Percentiles rank a stretch among this genome's conserved stretches.
Conservation (phyloP, 345 rosid species). For the Salix koriyanagi region DNA sequence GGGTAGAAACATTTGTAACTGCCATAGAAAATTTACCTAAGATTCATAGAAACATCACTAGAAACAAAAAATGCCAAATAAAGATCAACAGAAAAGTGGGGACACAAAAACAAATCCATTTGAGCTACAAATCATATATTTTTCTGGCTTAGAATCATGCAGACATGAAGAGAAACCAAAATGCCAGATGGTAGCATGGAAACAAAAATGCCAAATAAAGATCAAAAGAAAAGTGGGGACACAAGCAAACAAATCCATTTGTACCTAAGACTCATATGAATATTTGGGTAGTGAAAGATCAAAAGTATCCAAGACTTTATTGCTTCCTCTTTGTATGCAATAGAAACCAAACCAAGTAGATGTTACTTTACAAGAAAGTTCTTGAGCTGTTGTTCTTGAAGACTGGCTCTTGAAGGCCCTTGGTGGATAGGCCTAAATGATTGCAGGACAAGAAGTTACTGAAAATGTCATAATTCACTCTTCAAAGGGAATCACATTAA, state of each 20-base stretch:
- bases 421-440: conserved; percentile 58
- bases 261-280: conserved; percentile 72
- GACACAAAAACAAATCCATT: not conserved
- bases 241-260: not conserved
- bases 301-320: conserved; percentile 43
- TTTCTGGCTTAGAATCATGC: too few relatives aligned
- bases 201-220: not conserved
- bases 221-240: not conserved
- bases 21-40: too few relatives aligned
- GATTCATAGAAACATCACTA: not conserved
- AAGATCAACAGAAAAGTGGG: not conserved
- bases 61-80: not conserved
- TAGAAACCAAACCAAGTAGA: conserved; percentile 84
- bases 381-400: conserved; percentile 68
- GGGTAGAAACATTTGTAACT: too few relatives aligned
- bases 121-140: not conserved
- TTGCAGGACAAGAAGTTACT: conserved; percentile 13
- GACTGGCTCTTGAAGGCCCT: conserved; percentile 36
- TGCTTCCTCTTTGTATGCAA: conserved; percentile 48
- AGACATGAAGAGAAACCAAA: too few relatives aligned
- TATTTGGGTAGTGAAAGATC: conserved; percentile 38
- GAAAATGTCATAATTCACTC: conserved; percentile 4
- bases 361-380: conserved; percentile 61
- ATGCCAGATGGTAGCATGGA: too few relatives aligned
- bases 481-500: not conserved